Conservation (phyloP, 2,329 filamentous ascomycete genomes). For the Berkeleyomyces basicola region DNA sequence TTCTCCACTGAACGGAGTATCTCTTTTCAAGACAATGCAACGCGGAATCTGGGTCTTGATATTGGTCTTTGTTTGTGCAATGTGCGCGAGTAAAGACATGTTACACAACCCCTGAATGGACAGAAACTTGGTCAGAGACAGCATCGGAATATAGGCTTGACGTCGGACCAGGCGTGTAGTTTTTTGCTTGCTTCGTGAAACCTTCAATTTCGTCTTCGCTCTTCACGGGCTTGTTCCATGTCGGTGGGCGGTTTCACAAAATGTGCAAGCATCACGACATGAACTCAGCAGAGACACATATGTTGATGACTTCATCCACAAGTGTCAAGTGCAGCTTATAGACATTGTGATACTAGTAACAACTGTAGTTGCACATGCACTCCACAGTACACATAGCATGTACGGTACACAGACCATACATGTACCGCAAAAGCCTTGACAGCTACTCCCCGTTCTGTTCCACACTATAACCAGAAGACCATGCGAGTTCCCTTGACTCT, state of each 20-base stretch:
- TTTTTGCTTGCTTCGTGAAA: not conserved
- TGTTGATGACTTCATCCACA: not conserved
- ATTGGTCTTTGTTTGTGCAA: not conserved
- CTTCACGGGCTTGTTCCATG: not conserved
- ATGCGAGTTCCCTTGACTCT: not conserved
- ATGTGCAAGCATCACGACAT: not conserved
- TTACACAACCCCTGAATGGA: not conserved
- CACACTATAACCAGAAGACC: not conserved
- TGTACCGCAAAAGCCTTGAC: not conserved
- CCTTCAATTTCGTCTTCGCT: not conserved
- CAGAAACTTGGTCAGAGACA: not conserved
- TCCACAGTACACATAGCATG: no score
- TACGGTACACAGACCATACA: not conserved
- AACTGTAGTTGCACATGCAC: not conserved
- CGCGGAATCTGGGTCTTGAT: no score
- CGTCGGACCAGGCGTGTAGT: not conserved
- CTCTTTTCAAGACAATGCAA: no score
- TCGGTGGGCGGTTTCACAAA: not conserved
- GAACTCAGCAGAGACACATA: not conserved
- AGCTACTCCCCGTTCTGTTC: not conserved
- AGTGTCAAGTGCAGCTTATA: not conserved
- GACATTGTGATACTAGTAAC: not conserved
- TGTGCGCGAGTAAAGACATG: not conserved
- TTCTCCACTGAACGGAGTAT: no score
- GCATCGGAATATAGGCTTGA: not conserved